Conservation (phyloP, 2,329 filamentous ascomycete genomes). For the Pyricularia grisea region DNA sequence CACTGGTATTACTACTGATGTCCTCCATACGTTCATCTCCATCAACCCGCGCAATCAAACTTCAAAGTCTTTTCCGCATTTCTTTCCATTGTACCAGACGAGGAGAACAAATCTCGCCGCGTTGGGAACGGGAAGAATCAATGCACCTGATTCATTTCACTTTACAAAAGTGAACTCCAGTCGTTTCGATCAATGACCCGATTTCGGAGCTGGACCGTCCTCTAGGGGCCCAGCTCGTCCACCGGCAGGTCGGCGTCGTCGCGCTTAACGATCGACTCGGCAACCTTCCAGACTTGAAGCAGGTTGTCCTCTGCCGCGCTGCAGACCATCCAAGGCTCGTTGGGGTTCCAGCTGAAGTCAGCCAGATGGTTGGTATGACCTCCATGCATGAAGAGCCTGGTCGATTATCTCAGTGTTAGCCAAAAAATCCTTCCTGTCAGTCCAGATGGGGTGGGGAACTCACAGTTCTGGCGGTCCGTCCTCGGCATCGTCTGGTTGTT, state of each 20-base stretch:
- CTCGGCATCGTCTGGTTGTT: constrained; percentile 87
- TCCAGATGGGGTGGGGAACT: constrained; percentile 25
- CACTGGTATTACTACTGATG: background rate
- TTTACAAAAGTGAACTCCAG: constrained; percentile 1
- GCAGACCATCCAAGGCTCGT: constrained; percentile 93
- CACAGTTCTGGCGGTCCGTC: constrained; percentile 92
- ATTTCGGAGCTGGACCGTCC: constrained; percentile 2
- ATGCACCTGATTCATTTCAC: background rate
- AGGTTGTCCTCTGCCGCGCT: constrained; percentile 95
- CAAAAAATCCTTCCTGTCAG: background rate
- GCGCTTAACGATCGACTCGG: constrained; percentile 70
- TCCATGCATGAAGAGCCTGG: constrained; percentile 91
- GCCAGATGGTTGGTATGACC: constrained; percentile 95
- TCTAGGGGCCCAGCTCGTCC: constrained; percentile 63
- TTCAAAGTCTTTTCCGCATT: background rate
- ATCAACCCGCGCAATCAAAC: background rate
- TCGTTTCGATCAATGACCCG: constrained; percentile 2
- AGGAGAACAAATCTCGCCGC: background rate
- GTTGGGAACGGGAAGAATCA: background rate
- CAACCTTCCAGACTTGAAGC: constrained; percentile 88
- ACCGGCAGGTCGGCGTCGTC: constrained; percentile 67
- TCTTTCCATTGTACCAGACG: background rate
- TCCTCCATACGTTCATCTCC: background rate
- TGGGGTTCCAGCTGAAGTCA: constrained; percentile 96
- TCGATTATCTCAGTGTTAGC: background rate